Conservation (phyloP, 768 basidiomycete genomes). For the Suillus paluster region DNA sequence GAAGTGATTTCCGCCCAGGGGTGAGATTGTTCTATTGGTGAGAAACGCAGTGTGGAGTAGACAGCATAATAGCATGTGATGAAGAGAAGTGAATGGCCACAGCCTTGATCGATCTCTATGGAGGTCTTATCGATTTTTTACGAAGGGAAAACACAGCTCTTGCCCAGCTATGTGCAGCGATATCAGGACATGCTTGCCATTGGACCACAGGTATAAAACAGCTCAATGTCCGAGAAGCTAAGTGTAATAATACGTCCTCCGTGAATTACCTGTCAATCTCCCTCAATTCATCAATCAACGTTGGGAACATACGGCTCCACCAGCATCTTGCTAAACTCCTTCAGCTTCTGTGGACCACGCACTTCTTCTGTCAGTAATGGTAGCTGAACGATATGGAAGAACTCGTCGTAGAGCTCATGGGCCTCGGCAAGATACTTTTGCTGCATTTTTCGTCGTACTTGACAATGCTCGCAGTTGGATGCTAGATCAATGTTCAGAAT, state of each 20-base stretch:
- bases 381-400: conserved; percentile 95
- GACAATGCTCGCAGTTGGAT: conserved; percentile 95
- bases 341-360: conserved; percentile 90
- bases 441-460: conserved; percentile 95
- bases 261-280: background rate
- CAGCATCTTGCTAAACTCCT: conserved; percentile 92
- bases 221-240: background rate
- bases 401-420: conserved; percentile 96
- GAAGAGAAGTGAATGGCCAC: background rate
- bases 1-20: background rate
- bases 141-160: background rate
- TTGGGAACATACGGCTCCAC: conserved; percentile 74
- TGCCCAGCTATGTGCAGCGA: background rate
- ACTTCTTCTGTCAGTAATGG: conserved; percentile 97
- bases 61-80: background rate
- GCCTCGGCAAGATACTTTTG: conserved; percentile 97
- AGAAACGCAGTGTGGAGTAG: background rate
- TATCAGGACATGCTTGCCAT: background rate
- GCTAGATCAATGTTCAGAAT: conserved; percentile 53
- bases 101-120: background rate
- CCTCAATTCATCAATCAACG: conserved; percentile 21
- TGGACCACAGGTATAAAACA: conserved; percentile 5
- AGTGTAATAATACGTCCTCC: background rate
- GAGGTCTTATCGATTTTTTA: background rate
- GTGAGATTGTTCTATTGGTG: background rate